Percentiles rank a stretch among this genome's conserved stretches.
These are phyloP conservation scores for Beauveria asiatica DNA, from an alignment of 2,329 filamentous ascomycete genomes.

Conservation along the genomic window DNA sequence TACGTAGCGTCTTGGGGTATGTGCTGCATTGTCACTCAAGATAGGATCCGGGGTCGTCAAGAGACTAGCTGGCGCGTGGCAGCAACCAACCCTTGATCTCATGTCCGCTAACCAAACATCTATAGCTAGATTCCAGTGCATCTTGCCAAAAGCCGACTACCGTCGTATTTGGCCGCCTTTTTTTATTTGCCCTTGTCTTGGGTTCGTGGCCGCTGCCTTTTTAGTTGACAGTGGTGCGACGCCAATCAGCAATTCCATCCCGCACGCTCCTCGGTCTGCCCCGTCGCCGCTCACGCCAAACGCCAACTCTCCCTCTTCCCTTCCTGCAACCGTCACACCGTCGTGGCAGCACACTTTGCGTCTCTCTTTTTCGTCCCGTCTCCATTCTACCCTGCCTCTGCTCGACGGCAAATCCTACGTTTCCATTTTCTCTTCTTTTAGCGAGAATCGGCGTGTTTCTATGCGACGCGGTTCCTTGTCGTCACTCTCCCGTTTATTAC, in stretches of 20 bases:
- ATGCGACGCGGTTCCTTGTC: constrained; percentile 5
- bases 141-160: too few species aligned
- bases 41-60: too few species aligned
- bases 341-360: neutral
- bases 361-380: too few species aligned
- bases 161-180: neutral
- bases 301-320: neutral
- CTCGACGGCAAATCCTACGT: neutral
- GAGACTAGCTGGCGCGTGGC: too few species aligned
- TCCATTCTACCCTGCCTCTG: neutral
- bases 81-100: too few species aligned
- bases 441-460: neutral
- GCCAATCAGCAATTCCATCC: constrained; percentile 4
- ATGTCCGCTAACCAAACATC: neutral
- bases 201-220: neutral
- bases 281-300: neutral
- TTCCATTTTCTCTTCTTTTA: neutral
- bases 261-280: neutral
- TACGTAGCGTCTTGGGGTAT: too few species aligned
- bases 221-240: neutral
- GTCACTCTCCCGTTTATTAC: neutral
- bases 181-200: neutral
- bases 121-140: neutral
- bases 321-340: neutral
- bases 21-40: too few species aligned